A percentile compares a stretch with the other conserved stretches of the same genome.
These are phyloP conservation scores for Phialocephala subalpina DNA, from an alignment of 2,329 filamentous ascomycete species.

Conservation along the genomic window DNA sequence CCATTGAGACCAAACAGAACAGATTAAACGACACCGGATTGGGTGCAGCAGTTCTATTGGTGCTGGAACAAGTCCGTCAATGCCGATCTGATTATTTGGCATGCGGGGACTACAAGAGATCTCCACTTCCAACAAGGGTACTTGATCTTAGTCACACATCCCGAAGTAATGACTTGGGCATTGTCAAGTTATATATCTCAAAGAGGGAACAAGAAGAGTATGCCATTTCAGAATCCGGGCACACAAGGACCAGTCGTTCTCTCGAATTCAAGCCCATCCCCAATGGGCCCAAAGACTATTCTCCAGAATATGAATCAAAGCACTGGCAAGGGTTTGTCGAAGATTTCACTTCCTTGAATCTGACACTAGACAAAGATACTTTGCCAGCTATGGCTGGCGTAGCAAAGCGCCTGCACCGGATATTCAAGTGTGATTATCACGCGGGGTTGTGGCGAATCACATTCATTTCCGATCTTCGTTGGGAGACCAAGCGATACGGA, in stretches of 20 bases:
- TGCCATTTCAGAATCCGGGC: neutral
- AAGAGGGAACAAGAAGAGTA: neutral
- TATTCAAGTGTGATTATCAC: neutral
- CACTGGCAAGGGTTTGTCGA: neutral
- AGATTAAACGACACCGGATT: neutral
- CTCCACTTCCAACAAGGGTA: neutral
- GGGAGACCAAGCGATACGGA: neutral
- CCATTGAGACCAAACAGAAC: neutral
- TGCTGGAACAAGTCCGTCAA: neutral
- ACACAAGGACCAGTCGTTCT: neutral
- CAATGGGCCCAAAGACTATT: neutral
- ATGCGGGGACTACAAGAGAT: neutral
- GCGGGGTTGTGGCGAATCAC: neutral
- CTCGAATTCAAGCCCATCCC: neutral
- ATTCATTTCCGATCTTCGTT: neutral
- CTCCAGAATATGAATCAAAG: neutral
- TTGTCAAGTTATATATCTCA: neutral
- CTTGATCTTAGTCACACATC: neutral
- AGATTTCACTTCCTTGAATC: neutral
- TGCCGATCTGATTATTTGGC: neutral
- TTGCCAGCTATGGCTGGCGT: neutral
- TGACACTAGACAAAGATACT: neutral
- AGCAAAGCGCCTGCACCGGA: neutral
- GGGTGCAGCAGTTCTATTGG: neutral
- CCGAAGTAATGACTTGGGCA: neutral